A percentile compares a stretch with the other conserved stretches of the same genome.
These are phyloP conservation scores for Aschersonia sp. DNA, from an alignment of 2,329 filamentous ascomycete species.

Conservation along the genomic window DNA sequence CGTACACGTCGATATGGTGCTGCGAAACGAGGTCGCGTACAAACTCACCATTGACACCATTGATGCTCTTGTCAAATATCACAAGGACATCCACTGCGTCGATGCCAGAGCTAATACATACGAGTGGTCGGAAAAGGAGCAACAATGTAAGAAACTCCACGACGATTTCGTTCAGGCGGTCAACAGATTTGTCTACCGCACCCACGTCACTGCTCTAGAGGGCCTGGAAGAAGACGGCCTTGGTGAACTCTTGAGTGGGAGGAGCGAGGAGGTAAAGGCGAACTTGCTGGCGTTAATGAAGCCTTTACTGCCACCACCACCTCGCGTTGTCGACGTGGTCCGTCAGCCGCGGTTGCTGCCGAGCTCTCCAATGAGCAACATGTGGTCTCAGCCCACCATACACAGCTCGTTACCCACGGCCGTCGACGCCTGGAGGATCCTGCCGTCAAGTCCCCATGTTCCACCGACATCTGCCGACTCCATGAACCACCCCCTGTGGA, in stretches of 20 bases:
- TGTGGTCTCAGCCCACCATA: constrained; percentile 65
- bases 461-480: constrained; percentile 57
- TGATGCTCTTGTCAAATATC: constrained; percentile 82
- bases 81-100: constrained; percentile 88
- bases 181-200: constrained; percentile 94
- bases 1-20: constrained; percentile 97
- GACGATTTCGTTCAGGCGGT: constrained; percentile 92
- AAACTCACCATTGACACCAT: constrained; percentile 95
- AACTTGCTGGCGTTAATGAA: constrained; percentile 76
- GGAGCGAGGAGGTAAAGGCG: constrained; percentile 85
- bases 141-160: constrained; percentile 92
- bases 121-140: constrained; percentile 93
- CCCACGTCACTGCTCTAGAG: constrained; percentile 76
- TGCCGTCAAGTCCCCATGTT: constrained; percentile 76
- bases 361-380: constrained; percentile 61
- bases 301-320: constrained; percentile 72
- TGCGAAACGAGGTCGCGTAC: constrained; percentile 93
- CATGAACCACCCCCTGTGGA: constrained; percentile 58
- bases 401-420: constrained; percentile 46
- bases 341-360: constrained; percentile 75
- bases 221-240: constrained; percentile 93
- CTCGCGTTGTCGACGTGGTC: constrained; percentile 77
- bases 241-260: constrained; percentile 81
- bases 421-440: constrained; percentile 78
- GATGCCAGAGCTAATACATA: constrained; percentile 81